phyloP scores from a whole-genome alignment of 139 green algal species.

The Chlorella sp. region DNA sequence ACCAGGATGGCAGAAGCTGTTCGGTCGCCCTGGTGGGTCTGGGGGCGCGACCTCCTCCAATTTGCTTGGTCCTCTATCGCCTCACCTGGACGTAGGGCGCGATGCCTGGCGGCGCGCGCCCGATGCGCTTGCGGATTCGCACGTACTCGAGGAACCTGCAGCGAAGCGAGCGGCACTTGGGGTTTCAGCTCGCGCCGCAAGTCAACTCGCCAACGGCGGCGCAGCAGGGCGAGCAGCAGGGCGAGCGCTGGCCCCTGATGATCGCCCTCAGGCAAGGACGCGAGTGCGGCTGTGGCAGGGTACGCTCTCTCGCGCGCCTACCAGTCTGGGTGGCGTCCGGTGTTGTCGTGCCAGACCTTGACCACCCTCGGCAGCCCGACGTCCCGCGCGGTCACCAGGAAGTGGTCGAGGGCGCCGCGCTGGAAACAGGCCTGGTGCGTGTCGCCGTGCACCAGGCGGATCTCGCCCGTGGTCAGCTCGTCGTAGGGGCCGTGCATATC shows the following conservation, averaged over 20 bases:
- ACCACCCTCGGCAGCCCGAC: constrained; percentile 23
- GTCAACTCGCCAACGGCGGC: too few relatives aligned
- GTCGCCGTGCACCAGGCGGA: constrained; percentile 36
- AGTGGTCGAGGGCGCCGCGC: constrained; percentile 27
- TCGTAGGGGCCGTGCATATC: constrained; percentile 46
- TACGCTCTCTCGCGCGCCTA: too few relatives aligned
- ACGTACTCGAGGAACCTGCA: constrained; percentile 63
- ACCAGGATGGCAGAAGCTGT: too few relatives aligned
- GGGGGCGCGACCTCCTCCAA: too few relatives aligned
- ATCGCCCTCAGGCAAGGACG: too few relatives aligned
- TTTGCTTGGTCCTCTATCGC: too few relatives aligned
- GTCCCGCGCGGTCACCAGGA: constrained; percentile 31
- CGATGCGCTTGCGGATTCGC: constrained; percentile 40
- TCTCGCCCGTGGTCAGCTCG: constrained; percentile 22
- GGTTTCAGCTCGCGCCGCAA: too few relatives aligned
- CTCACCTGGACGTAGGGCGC: neutral
- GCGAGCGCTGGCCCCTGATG: too few relatives aligned
- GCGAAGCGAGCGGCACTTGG: too few relatives aligned
- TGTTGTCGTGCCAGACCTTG: constrained; percentile 66
- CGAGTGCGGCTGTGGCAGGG: too few relatives aligned
- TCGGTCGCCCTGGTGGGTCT: too few relatives aligned
- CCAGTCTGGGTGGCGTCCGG: constrained; percentile 50
- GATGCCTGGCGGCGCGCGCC: neutral
- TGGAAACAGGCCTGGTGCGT: constrained; percentile 17
- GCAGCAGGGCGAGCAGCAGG: too few relatives aligned